Base-by-base conservation (phyloP, 2,329 filamentous ascomycete species). In the Byssothecium circinans region DNA sequence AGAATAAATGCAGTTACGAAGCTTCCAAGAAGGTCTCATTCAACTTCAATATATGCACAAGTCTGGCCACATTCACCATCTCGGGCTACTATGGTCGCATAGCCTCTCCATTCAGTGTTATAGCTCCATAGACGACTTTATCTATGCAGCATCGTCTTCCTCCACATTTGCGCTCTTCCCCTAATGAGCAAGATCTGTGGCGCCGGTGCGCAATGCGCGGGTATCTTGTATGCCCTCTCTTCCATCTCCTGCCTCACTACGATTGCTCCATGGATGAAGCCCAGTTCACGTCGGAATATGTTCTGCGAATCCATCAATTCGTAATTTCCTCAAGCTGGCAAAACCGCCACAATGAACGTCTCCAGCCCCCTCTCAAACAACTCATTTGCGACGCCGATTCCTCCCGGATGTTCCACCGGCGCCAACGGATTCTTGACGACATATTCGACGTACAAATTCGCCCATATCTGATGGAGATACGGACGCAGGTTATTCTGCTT, bases 361-460 rank as follows among this genome's bases (percentile, higher is more conserved):
- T 94, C 88, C 47, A 95, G 69, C 6, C 81, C 83, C 45, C 79
- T 73, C 62, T 86, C 83, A 58, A 86, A 86, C 45, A 86, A 69
- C 67, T 86, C 82, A 58, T 85, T 86, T 48, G 82, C 79, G 30
- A 86, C 82, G 2, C 83, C 83, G 25, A 83, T 69, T 11, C 83
- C 83, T 8, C 79, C 78, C 0, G 81, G 78, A 64, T 85, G 82
- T 60, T 85, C 83, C 1, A 77, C 71, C 0, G 83, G 83, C 29
- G 81, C 80, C 17, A 86, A 71, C 2, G 83, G 83, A 51, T 83
- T 85, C 65, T 86, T 86, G 41, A 85, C 81, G 23, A 86, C 83
- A 64, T 94, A 99, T 76, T 99, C 94, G 15, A 99, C 92, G 76
- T 94, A 99, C 19, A 97, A 82, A 70, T 95, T 97, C 49, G 96